Base-by-base conservation (phyloP, 352 stramenopile species). In the Pythium rhizo-oryzae region DNA sequence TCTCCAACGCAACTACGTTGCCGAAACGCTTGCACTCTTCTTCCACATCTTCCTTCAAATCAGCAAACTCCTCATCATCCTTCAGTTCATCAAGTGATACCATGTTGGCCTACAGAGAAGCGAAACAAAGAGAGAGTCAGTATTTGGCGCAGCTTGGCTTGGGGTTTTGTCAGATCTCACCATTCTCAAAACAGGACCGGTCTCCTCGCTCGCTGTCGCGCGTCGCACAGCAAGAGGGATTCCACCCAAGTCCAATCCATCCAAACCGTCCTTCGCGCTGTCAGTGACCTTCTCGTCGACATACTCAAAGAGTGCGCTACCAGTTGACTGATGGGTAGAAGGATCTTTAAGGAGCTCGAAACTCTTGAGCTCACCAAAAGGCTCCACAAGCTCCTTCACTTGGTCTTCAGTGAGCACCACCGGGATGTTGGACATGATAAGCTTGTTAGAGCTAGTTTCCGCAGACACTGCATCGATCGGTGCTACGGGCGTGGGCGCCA, bases 1-100 rank as follows among this genome's bases (percentile, higher is more conserved):
- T 94, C 46, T 93, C 87, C 66, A 95, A 66, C 43, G 73, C 69
- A 39, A 82, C 72, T 3, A 96, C 80, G 8, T 70, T 77, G 64
- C 89, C 89, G 59, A 95, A 96, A 33, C 88, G 88, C 72, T 93
- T 96, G 77, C 89, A 96, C 65, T 96, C 89, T 71, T 95, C 86
- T 75, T 94, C 87, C 54, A 96, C 87, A 73, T 96, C 89, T 82
- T 95, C 87, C 72, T 89, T 87, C 76, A 96, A 75, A 78, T 96
- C 89, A 67, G 81, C 80, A 84, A 84, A 96, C 64, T 94, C 85
- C 54, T 92, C 84, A 57, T 96, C 89, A 84, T 96, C 83, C 55
- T 81, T 85, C 37, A 96, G 77, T 56, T 96, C 89, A 72, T 92
- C 82, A 75, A 87, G 66, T 54, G 82, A 86, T 67, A 96, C 82